Base-by-base conservation (phyloP, 352 stramenopile species). In the Stramenopiles sp. region DNA sequence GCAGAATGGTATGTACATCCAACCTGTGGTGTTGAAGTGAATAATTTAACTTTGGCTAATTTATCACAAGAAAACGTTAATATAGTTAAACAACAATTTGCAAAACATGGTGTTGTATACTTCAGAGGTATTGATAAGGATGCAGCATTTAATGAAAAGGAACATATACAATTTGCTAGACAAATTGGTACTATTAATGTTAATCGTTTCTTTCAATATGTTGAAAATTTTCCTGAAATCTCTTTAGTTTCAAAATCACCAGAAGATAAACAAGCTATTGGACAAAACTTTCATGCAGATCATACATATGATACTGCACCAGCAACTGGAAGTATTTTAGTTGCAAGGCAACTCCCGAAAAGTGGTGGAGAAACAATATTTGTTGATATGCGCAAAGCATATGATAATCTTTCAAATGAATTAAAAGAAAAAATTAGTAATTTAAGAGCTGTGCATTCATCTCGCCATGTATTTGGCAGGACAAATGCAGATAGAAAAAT, bases 341-440 rank as follows among this genome's bases (percentile, higher is more conserved):
- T 69, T 69, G 53, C 53, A 23, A 20, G 53, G 53, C 20, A 69
- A 23, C 53, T 69, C 63, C 84, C 84, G 31, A 79, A 79, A 0
- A 81, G 83, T 43, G 84, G 84, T 30, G 84, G 81, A 13, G 84
- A 86, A 73, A 87, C 84, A 1, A 53, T 87, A 6, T 87, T 83
- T 83, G 80, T 83, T 0, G 86, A 83, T 0, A 79, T 79, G 0
- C 86, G 86, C 80, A 84, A 87, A 31, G 84, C 84, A 0, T 87
- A 87, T 80, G 83, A 87, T 6, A 83, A 82, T 33, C 79, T 87
- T 0, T 84, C 83, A 23, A 81, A 83, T 7, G 78, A 78, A 29
- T 83, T 87, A 38, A 80, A 86, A 77, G 83, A 82, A 63, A 83
- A 86, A 43, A 74, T 87, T 0, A 83, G 86, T 27, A 80, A 82